phyloP scores from a whole-genome alignment of 2,329 filamentous ascomycete genomes.

The Colletotrichum cuscutae region DNA sequence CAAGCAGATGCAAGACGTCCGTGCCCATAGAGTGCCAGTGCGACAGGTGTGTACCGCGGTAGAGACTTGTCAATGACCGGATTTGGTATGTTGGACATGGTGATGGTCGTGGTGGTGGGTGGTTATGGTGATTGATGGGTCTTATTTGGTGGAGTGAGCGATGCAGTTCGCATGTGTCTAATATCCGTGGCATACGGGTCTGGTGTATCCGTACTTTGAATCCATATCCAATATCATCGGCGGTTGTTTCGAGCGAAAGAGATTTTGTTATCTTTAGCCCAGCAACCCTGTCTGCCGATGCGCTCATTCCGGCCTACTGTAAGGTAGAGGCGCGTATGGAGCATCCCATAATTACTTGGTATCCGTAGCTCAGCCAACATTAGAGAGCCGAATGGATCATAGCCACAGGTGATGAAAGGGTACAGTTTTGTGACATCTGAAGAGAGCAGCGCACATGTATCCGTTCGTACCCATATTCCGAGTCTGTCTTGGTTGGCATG shows the following conservation, averaged over 20 bases:
- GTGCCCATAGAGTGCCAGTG: slow-evolving; percentile 17
- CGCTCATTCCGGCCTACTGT: neutral
- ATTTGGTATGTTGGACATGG: slow-evolving; percentile 7
- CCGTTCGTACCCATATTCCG: neutral
- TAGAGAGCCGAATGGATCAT: slow-evolving; percentile 1
- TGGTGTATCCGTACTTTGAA: neutral
- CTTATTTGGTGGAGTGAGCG: slow-evolving; percentile 13
- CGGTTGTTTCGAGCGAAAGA: slow-evolving; percentile 6
- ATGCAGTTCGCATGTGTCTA: slow-evolving; percentile 28
- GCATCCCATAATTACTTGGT: neutral
- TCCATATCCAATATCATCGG: slow-evolving; percentile 23
- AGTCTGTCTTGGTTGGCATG: neutral
- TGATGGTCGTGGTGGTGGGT: slow-evolving; percentile 5
- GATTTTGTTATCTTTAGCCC: slow-evolving; percentile 20
- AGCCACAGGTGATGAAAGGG: neutral
- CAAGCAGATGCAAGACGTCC: slow-evolving; percentile 20
- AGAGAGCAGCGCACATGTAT: neutral
- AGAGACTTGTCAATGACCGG: slow-evolving; percentile 23
- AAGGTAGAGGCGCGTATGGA: neutral
- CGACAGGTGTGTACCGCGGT: slow-evolving; percentile 17
- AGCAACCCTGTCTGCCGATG: slow-evolving; percentile 16
- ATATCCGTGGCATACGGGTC: slow-evolving; percentile 19
- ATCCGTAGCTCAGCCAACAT: slow-evolving; percentile 7
- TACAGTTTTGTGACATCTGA: neutral
- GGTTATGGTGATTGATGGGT: slow-evolving; percentile 18